Base-by-base conservation (phyloP, 2,329 filamentous ascomycete genomes). In the Ophidiomyces ophidiicola region DNA sequence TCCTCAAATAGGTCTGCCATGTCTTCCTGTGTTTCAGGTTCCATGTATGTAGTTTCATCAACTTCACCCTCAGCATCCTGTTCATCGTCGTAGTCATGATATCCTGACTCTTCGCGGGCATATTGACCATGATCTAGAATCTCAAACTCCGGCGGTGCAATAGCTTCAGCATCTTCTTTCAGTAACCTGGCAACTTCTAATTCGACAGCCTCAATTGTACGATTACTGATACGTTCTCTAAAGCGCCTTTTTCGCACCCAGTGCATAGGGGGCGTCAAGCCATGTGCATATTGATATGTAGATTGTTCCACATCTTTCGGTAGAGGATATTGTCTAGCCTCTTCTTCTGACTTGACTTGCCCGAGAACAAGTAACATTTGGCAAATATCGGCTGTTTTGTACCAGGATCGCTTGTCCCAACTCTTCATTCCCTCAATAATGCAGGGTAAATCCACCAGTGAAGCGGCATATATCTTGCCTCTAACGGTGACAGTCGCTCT, bases 401-500 rank as follows among this genome's bases (percentile, higher is more conserved):
- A 85, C 68, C 87, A 85, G 12, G 78, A 74, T 53, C 82, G 85
- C 53, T 79, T 79, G 56, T 93, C 86, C 82, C 85, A 94, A 43
- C 82, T 87, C 67, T 94, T 94, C 80, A 90, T 86, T 5, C 78
- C 80, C 56, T 94, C 86, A 4, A 87, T 78, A 42, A 94, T 82
- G 44, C 82, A 90, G 0, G 86, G 86, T 21, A 94, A 63, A 50
- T 92, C 85, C 6, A 93, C 78, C 57, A 93, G 68, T 14, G 79
- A 74, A 17, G 82, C 84, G 0, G 82, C 86, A 55, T 84, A 93
- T 34, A 73, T 68, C 36, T 74, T 72, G 3, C 77, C 77, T 45
- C 78, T 74, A 44, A 93, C 71, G 2, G 69, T 76, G 23, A 93
- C 60, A 46, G 83, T 66, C 1, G 81, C 79, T n/a, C 85, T 74